Evolutionary conservation across 192 early-diverging fungal species (phyloP), one percentile per base, ranked within the genome.

Genomic region (Backusella psychrophila): DNA sequence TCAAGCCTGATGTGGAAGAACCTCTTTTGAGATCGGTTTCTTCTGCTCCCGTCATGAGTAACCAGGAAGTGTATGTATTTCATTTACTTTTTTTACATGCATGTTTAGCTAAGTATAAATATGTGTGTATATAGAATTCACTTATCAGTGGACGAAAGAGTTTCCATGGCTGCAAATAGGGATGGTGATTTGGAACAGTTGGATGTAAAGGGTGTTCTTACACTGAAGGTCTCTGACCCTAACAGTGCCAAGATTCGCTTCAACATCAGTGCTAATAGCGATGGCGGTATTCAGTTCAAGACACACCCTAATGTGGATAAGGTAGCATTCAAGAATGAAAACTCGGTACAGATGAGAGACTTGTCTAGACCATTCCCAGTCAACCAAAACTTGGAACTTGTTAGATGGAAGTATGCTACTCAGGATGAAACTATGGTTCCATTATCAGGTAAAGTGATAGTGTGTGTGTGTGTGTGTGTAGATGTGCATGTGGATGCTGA

Each of bases 271-370:
- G 86, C 87, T 59, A 79, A 84, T 34, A 91, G 89, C 56, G 90
- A 92, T 65, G 77, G 85, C 41, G 85, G 80, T 77, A 87, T 96
- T 49, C 96, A 98, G 75, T 93, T 97, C 80, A 96, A 98, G 93
- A 99, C 98, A 12, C 98, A 99, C 80, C 98, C 98, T 23, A 95
- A 99, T 77, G 93, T 99, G 12, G 97, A 99, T 87, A 99, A 97
- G 83, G 87, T 83, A 34, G 83, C 92, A 34, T 99, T 94, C 86
- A 88, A 89, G 38, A 87, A 75, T 53, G 88, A 91, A 67, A 87
- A 85, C 33, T 81, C 91, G 5, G 87, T 99, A 75, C 90, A 92
- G 14, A 90, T 97, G 74, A 92, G 90, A 78, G 97, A 98, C 73
- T 84, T 92, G 8, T 82, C 90, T 68, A 86, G 90, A 66, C 89